These are phyloP conservation scores for Grosmannia serpens DNA, from an alignment of 2,329 filamentous ascomycete genomes.

Conservation along the genomic window DNA sequence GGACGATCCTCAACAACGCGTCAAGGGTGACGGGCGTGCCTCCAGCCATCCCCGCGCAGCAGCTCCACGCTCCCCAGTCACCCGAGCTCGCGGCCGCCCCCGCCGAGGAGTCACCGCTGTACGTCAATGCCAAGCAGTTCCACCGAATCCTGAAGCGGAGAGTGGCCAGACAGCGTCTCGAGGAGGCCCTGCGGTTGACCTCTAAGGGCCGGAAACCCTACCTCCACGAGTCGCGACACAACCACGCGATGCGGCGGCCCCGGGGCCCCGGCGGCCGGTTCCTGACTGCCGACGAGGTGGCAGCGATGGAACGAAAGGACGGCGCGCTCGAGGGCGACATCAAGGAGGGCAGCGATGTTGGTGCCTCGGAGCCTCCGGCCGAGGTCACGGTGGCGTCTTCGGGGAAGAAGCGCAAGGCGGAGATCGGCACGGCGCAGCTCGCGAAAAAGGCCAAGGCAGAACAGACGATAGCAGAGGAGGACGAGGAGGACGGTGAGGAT, in stretches of 20 bases:
- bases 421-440: constrained; percentile 32
- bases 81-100: constrained; percentile 64
- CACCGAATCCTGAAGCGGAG: constrained; percentile 92
- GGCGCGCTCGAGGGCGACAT: constrained; percentile 25
- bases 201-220: constrained; percentile 96
- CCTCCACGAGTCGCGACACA: constrained; percentile 92
- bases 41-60: constrained; percentile 48
- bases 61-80: constrained; percentile 59
- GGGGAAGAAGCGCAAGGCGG: constrained; percentile 51
- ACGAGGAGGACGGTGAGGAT: constrained; percentile 21
- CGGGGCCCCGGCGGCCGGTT: constrained; percentile 91
- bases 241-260: constrained; percentile 93
- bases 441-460: constrained; percentile 41
- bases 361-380: constrained; percentile 13
- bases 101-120: constrained; percentile 84
- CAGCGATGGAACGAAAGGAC: constrained; percentile 66
- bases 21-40: constrained; percentile 39
- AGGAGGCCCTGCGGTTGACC: constrained; percentile 83
- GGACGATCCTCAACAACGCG: constrained; percentile 58
- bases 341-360: constrained; percentile 21
- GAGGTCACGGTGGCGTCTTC: constrained; percentile 16
- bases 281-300: constrained; percentile 90
- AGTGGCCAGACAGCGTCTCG: constrained; percentile 83
- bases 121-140: constrained; percentile 98
- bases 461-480: constrained; percentile 29